Evolutionary conservation across 805 yeast genomes (phyloP).

Genomic region (Candida adriatica): DNA sequence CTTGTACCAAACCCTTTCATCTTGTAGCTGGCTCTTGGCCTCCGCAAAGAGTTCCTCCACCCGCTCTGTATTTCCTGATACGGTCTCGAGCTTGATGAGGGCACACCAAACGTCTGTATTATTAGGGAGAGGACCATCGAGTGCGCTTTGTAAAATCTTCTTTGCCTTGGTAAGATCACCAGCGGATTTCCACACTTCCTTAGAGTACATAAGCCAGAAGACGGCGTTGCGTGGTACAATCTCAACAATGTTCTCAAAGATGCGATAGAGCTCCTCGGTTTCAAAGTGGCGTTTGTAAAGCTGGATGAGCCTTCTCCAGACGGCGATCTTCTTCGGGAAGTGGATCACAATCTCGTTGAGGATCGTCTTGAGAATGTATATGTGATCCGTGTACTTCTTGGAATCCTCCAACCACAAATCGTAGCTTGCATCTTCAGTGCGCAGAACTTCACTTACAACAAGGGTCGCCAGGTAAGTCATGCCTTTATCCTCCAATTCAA

Average conservation of each 20-base stretch:
- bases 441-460: slow-evolving; percentile 38
- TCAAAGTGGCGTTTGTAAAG: slow-evolving; percentile 27
- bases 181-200: slow-evolving; percentile 49
- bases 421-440: slow-evolving; percentile 24
- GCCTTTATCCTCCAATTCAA: slow-evolving; percentile 40
- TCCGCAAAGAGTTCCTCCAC: slow-evolving; percentile 32
- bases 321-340: slow-evolving; percentile 37
- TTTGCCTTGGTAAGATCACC: slow-evolving; percentile 48
- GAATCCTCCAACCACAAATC: slow-evolving; percentile 21
- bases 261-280: slow-evolving; percentile 29
- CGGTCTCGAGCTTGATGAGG: slow-evolving; percentile 55
- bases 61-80: slow-evolving; percentile 28
- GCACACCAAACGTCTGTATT: slow-evolving; percentile 64
- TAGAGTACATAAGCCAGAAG: slow-evolving; percentile 64
- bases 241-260: slow-evolving; percentile 47
- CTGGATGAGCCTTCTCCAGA: slow-evolving; percentile 44
- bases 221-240: slow-evolving; percentile 42
- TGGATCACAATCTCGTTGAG: slow-evolving; percentile 38
- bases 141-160: slow-evolving; percentile 42
- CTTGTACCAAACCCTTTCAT: slow-evolving; percentile 56
- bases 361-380: slow-evolving; percentile 31
- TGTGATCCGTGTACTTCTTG: slow-evolving; percentile 15
- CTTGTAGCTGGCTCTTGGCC: slow-evolving; percentile 30
- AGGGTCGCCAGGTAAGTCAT: slow-evolving; percentile 44
- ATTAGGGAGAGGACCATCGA: slow-evolving; percentile 31